Evolutionary conservation across 2,329 filamentous ascomycete species (phyloP).

Genomic region (Cadophora gregata): DNA sequence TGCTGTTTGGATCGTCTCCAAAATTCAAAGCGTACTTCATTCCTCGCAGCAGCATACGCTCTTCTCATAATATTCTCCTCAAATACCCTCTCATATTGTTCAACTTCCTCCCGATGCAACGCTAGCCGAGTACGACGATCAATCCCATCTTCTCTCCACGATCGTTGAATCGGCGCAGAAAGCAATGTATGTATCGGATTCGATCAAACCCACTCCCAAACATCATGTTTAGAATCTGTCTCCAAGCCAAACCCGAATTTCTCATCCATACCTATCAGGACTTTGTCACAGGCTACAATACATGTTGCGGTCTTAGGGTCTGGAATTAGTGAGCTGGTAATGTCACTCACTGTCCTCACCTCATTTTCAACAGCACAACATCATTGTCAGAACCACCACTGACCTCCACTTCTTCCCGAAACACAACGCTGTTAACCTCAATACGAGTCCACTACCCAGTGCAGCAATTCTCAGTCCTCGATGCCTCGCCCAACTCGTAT

Average conservation of each 20-base stretch:
- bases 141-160: not conserved
- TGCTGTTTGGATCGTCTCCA: not conserved
- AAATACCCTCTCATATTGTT: not conserved
- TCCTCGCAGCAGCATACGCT: not conserved
- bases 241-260: not conserved
- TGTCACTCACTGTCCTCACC: not conserved
- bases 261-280: not conserved
- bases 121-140: not conserved
- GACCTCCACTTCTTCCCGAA: not conserved
- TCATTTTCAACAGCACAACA: not conserved
- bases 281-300: not conserved
- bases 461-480: too few species aligned
- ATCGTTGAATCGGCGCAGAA: not conserved
- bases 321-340: not conserved
- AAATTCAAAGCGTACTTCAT: not conserved
- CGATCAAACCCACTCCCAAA: not conserved
- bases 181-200: not conserved
- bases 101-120: not conserved
- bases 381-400: not conserved
- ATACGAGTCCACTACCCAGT: too few species aligned
- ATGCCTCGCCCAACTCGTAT: too few species aligned
- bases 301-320: not conserved
- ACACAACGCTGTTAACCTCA: not conserved
- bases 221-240: not conserved
- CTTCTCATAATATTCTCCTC: not conserved